A percentile compares a stretch with the other conserved stretches of the same genome.
phyloP scores from a whole-genome alignment of 2,329 filamentous ascomycete species.

The Colletotrichum lentis region DNA sequence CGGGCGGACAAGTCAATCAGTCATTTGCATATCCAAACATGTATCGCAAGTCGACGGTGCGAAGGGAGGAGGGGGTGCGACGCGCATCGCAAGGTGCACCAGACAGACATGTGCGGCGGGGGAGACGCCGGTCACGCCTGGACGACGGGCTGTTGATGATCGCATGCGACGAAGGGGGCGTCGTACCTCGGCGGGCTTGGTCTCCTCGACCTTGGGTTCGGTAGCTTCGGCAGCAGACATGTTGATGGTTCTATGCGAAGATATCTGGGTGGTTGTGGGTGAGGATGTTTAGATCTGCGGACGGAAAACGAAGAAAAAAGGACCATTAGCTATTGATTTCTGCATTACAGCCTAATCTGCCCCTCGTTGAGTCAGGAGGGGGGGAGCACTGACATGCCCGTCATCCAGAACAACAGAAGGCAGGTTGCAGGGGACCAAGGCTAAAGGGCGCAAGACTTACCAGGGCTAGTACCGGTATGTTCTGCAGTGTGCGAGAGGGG shows the following conservation, averaged over 20 bases:
- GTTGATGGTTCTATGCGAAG: conserved; percentile 41
- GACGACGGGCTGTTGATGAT: conserved; percentile 4
- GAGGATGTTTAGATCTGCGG: conserved; percentile 25
- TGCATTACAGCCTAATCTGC: conserved; percentile 31
- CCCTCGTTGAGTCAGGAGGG: conserved; percentile 27
- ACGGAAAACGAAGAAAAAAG: conserved; percentile 12
- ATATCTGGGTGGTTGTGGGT: background rate
- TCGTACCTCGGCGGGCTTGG: conserved; percentile 46
- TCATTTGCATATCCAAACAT: background rate
- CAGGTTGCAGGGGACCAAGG: conserved; percentile 1
- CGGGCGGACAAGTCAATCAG: conserved; percentile 18
- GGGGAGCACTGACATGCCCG: conserved; percentile 1
- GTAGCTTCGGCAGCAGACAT: conserved; percentile 61
- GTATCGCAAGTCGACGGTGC: background rate
- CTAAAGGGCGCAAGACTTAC: conserved; percentile 15
- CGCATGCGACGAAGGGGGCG: conserved; percentile 17
- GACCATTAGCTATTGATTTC: conserved; percentile 27
- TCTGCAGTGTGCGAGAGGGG: conserved; percentile 25
- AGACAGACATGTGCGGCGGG: background rate
- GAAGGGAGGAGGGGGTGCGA: background rate
- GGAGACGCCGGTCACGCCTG: background rate
- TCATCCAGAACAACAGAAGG: conserved; percentile 12
- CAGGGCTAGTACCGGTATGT: conserved; percentile 32
- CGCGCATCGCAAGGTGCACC: background rate
- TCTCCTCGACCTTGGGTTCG: conserved; percentile 64